These are phyloP conservation scores for Galeopsis tetrahit DNA, from an alignment of 257 asterid species.

Conservation along the genomic window DNA sequence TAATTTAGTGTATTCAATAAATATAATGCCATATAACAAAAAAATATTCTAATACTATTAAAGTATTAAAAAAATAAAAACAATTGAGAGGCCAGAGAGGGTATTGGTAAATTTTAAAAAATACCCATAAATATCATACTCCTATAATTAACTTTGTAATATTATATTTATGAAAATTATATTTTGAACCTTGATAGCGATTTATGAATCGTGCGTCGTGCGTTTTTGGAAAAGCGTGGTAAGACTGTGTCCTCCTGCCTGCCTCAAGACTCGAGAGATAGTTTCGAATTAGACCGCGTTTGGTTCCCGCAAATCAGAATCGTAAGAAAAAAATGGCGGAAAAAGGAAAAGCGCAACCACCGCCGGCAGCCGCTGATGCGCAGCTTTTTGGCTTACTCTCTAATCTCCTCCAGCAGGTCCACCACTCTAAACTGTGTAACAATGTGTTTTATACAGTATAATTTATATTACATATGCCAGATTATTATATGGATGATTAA, in stretches of 20 bases:
- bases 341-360: conserved; percentile 39
- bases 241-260: background rate
- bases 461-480: conserved; percentile 10
- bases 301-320: conserved; percentile 13
- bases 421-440: background rate
- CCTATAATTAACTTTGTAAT: no score
- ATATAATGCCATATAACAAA: no score
- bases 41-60: no score
- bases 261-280: no score
- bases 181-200: background rate
- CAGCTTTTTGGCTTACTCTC: conserved; percentile 84
- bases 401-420: conserved; percentile 78
- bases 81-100: no score
- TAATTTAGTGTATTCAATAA: no score
- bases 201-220: background rate
- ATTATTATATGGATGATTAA: conserved; percentile 20
- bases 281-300: conserved; percentile 25
- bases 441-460: background rate
- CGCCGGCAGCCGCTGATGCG: conserved; percentile 62
- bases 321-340: conserved; percentile 47
- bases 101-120: no score
- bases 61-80: no score
- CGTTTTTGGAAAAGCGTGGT: conserved; percentile 10
- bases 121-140: no score
- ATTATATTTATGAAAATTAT: no score